These are phyloP conservation scores for Trichoderma atroviride DNA, from an alignment of 2,329 filamentous ascomycete species.

Conservation along the genomic window DNA sequence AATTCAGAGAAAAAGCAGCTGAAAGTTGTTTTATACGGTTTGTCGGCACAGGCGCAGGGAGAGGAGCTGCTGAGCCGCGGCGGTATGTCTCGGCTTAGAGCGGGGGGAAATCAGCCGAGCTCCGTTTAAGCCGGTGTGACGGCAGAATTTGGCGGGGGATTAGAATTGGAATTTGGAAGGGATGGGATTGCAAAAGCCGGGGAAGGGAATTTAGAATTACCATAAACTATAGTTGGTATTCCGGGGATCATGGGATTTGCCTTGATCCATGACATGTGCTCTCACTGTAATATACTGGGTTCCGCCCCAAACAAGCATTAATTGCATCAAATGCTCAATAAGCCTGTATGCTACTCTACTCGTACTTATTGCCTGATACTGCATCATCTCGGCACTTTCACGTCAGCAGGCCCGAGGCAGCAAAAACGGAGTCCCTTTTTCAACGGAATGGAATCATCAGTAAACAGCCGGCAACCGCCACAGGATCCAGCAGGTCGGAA, in stretches of 20 bases:
- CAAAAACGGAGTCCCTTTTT: not conserved
- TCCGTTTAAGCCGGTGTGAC: conserved; percentile 6
- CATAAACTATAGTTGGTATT: too few species aligned
- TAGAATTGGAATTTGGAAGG: not conserved
- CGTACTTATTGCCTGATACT: not conserved
- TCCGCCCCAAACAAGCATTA: not conserved
- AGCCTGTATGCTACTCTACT: not conserved
- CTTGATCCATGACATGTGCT: not conserved
- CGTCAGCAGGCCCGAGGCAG: conserved; percentile 9
- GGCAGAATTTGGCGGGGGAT: not conserved
- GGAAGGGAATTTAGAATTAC: not conserved
- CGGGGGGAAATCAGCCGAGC: conserved; percentile 32
- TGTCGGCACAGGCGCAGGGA: conserved; percentile 2
- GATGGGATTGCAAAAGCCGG: not conserved
- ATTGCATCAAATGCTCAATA: not conserved
- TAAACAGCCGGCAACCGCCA: not conserved
- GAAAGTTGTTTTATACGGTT: conserved; percentile 9
- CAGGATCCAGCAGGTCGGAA: not conserved
- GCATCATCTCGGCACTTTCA: not conserved
- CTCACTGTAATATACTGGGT: not conserved
- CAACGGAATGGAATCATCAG: not conserved
- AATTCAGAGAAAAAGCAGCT: not conserved
- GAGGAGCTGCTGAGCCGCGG: conserved; percentile 29
- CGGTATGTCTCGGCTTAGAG: conserved; percentile 46
- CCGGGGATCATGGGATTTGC: not conserved